phyloP scores from a whole-genome alignment of 257 asterid species.

The Solanum corneliomulleri region DNA sequence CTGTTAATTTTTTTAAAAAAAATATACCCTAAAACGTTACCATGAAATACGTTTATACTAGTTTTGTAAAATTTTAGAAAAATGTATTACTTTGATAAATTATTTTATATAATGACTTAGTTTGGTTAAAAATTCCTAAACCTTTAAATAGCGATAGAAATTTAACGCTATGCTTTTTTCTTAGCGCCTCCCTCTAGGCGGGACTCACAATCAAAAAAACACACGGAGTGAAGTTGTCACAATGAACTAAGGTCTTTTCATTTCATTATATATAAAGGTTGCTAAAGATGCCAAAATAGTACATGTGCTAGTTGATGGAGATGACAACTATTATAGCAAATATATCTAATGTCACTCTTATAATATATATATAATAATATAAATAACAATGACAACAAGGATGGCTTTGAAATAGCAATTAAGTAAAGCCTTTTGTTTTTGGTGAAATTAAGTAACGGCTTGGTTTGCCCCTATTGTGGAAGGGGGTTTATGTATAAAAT shows the following conservation, averaged over 20 bases:
- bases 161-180: neutral
- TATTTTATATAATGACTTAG: no score
- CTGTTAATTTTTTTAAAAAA: no score
- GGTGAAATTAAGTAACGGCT: neutral
- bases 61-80: no score
- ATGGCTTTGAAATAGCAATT: neutral
- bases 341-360: neutral
- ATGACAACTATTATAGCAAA: neutral
- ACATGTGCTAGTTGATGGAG: neutral
- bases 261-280: neutral
- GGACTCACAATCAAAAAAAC: neutral
- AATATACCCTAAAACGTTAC: no score
- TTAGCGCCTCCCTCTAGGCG: neutral
- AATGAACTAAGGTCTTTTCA: neutral
- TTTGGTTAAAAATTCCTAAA: no score
- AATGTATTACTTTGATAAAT: no score
- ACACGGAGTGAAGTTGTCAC: neutral
- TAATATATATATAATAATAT: no score
- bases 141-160: no score
- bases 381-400: neutral
- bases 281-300: neutral
- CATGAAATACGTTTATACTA: no score
- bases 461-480: neutral
- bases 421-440: neutral
- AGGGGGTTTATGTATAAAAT: neutral